Conservation (phyloP, 352 stramenopile genomes). For the Globisporangium solare region DNA sequence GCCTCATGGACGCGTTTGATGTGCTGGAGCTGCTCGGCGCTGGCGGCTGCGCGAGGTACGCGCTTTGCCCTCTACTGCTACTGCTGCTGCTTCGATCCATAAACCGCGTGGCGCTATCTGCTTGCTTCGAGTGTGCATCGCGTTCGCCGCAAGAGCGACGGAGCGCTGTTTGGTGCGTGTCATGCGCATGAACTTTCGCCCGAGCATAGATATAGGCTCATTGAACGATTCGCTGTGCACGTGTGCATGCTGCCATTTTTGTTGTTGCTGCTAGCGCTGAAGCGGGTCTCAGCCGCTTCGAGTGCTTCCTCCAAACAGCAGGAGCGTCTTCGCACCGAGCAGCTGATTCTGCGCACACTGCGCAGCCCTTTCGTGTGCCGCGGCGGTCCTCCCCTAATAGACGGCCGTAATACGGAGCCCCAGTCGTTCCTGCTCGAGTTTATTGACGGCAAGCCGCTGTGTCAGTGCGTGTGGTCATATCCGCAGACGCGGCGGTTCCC, state of each 20-base stretch:
- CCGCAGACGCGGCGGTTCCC: conserved; percentile 32
- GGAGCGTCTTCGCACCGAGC: conserved; percentile 37
- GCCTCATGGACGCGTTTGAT: conserved; percentile 36
- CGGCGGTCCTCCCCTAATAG: too few species aligned
- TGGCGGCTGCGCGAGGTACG: conserved; percentile 68
- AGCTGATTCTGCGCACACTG: conserved; percentile 31
- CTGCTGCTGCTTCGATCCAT: too few species aligned
- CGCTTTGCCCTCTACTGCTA: neutral
- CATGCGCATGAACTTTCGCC: too few species aligned
- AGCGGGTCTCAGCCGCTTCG: conserved; percentile 40
- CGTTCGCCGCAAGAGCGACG: conserved; percentile 23
- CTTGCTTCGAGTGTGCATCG: conserved; percentile 36
- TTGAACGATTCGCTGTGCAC: neutral
- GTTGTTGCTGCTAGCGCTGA: conserved; percentile 57
- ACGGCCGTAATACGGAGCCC: conserved; percentile 11
- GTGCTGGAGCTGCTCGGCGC: conserved; percentile 44
- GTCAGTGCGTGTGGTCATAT: conserved; percentile 69
- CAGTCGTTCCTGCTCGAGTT: conserved; percentile 48
- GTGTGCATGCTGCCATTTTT: neutral
- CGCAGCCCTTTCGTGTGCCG: conserved; percentile 47
- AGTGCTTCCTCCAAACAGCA: conserved; percentile 36
- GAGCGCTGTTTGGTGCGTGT: conserved; percentile 28
- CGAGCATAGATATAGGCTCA: too few species aligned
- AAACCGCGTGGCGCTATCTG: too few species aligned
- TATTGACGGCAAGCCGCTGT: conserved; percentile 54